phyloP scores from a whole-genome alignment of 2,329 filamentous ascomycete genomes.

The Ceratocystis albifundus region DNA sequence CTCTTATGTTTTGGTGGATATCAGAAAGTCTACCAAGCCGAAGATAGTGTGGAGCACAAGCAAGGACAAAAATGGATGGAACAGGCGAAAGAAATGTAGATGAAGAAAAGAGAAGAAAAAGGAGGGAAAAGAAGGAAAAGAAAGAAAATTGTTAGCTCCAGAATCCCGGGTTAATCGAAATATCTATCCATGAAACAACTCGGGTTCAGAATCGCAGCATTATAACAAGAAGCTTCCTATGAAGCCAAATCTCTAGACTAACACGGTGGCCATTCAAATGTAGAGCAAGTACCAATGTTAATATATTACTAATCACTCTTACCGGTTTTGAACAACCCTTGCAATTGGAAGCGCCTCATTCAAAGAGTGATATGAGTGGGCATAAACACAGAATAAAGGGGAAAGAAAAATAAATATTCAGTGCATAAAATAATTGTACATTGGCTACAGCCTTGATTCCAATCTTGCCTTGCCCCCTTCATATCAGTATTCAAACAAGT shows the following conservation, averaged over 20 bases:
- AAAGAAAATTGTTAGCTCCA: no score
- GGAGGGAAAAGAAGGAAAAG: no score
- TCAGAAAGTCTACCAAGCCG: not conserved
- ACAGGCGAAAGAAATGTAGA: not conserved
- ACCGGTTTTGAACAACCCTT: not conserved
- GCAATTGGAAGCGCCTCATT: not conserved
- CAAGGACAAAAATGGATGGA: not conserved
- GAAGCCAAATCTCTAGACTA: not conserved
- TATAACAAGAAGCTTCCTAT: not conserved
- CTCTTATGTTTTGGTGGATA: not conserved
- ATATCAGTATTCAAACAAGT: not conserved
- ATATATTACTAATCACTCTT: not conserved
- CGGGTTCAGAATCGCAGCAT: not conserved
- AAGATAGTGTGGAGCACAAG: not conserved
- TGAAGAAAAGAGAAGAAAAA: no score
- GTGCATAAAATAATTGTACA: no score
- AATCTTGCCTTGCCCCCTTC: not conserved
- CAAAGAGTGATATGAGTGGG: not conserved
- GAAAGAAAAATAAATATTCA: no score
- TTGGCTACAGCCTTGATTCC: not conserved
- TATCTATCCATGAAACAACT: not conserved
- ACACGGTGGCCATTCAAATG: constrained; percentile 6
- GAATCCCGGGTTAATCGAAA: not conserved
- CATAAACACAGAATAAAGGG: not conserved
- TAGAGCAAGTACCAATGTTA: not conserved